Percentiles rank a stretch among this genome's conserved stretches.
Conservation (phyloP, 176 grass and related monocot species). For the Puccinellia tenuiflora region DNA sequence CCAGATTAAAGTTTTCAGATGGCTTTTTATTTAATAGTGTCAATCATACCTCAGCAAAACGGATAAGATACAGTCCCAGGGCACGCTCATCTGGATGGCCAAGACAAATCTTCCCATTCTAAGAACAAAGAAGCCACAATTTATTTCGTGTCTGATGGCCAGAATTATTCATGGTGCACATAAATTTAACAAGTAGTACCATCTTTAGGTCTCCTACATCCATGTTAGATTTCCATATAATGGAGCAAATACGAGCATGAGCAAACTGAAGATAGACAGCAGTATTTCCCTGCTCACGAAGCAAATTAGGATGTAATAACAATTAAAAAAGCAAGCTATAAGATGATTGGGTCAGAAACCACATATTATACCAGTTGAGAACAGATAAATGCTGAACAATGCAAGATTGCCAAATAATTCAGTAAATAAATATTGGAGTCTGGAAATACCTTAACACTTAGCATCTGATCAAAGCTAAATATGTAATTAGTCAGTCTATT, state of each 20-base stretch:
- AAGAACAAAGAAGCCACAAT: constrained; percentile 23
- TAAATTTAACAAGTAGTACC: constrained; percentile 40
- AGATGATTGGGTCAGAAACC: background rate
- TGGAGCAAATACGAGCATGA: constrained; percentile 97
- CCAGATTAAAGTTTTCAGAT: background rate
- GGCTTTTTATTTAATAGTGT: background rate
- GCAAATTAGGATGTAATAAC: constrained; percentile 12
- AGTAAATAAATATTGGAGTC: constrained; percentile 3
- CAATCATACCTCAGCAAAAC: constrained; percentile 72
- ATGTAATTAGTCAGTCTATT: constrained; percentile 91
- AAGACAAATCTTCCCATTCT: constrained; percentile 63
- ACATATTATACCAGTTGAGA: background rate
- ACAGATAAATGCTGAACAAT: background rate
- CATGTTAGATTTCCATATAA: constrained; percentile 82
- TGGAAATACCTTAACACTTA: constrained; percentile 76
- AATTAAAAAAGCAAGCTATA: background rate
- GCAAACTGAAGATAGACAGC: constrained; percentile 94
- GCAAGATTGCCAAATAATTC: background rate
- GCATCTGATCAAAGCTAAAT: constrained; percentile 97
- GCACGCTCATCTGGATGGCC: constrained; percentile 70
- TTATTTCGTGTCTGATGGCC: background rate
- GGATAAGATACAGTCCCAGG: constrained; percentile 81
- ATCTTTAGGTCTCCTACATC: constrained; percentile 67
- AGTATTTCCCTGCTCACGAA: constrained; percentile 75
- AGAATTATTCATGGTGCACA: background rate